These are phyloP conservation scores for Verticillium alfalfae DNA, from an alignment of 2,329 filamentous ascomycete genomes.

Conservation along the genomic window DNA sequence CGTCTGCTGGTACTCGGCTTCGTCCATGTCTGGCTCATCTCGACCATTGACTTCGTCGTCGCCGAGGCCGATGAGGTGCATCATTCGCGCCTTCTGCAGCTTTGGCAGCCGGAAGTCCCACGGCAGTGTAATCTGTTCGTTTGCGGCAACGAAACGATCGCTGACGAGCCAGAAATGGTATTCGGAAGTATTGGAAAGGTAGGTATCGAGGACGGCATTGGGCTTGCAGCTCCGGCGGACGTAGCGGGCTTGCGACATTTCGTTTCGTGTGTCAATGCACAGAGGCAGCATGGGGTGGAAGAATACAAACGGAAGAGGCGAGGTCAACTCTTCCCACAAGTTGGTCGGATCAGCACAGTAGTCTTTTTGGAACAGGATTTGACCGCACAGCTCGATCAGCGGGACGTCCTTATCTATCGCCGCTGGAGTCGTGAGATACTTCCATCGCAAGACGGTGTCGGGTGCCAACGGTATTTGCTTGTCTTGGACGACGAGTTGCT, in stretches of 20 bases:
- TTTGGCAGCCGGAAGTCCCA: conserved; percentile 65
- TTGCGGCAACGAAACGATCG: conserved; percentile 64
- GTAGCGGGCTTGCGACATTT: conserved; percentile 82
- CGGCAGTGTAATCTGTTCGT: conserved; percentile 57
- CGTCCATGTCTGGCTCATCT: conserved; percentile 49
- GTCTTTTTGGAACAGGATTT: conserved; percentile 67
- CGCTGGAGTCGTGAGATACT: conserved; percentile 50
- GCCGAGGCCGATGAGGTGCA: conserved; percentile 54
- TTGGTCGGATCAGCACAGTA: conserved; percentile 64
- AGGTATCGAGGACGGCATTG: conserved; percentile 83
- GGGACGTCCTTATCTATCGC: conserved; percentile 52
- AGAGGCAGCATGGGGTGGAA: conserved; percentile 85
- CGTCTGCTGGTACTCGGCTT: conserved; percentile 55
- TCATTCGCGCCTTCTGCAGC: conserved; percentile 45
- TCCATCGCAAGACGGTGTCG: conserved; percentile 63
- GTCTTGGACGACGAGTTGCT: conserved; percentile 43
- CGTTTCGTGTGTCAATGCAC: conserved; percentile 85
- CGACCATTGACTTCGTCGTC: conserved; percentile 50
- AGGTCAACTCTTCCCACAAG: conserved; percentile 61
- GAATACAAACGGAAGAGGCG: conserved; percentile 69
- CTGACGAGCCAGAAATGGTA: conserved; percentile 94
- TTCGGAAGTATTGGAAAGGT: conserved; percentile 69
- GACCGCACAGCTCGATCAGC: conserved; percentile 69
- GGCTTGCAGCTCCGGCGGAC: conserved; percentile 88
- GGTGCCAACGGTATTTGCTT: conserved; percentile 38